phyloP scores from a whole-genome alignment of 2,329 filamentous ascomycete species.

The Scytalidium lignicola region DNA sequence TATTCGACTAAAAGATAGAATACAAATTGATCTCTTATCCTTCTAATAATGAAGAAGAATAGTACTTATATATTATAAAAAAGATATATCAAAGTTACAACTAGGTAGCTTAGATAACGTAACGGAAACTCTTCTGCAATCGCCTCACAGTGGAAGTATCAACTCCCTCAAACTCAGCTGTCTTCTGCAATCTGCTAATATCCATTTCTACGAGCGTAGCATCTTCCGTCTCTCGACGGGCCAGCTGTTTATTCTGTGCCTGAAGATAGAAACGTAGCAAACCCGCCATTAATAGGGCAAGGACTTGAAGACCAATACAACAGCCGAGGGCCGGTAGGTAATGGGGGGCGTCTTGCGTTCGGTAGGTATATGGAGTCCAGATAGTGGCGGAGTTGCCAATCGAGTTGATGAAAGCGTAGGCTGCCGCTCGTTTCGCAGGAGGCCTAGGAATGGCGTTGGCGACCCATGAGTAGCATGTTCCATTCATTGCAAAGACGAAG shows the following conservation, averaged over 20 bases:
- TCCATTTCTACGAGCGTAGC: neutral
- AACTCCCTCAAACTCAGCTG: neutral
- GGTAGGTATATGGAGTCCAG: slow-evolving; percentile 63
- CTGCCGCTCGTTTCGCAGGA: slow-evolving; percentile 15
- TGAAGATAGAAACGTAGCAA: neutral
- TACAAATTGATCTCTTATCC: too few species aligned
- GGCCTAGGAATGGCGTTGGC: slow-evolving; percentile 46
- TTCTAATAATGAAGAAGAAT: too few species aligned
- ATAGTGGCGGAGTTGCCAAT: slow-evolving; percentile 57
- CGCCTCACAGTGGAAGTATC: neutral
- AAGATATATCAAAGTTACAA: too few species aligned
- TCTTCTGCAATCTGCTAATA: neutral
- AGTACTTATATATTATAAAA: too few species aligned
- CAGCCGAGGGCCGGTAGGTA: slow-evolving; percentile 5
- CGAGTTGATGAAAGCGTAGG: slow-evolving; percentile 14
- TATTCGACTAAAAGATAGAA: too few species aligned
- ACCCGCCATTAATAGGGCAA: neutral
- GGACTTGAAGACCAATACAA: slow-evolving; percentile 1
- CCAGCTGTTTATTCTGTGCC: neutral
- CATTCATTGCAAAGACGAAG: neutral
- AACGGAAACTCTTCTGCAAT: neutral
- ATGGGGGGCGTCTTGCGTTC: slow-evolving; percentile 11
- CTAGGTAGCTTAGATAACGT: neutral
- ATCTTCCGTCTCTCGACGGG: neutral
- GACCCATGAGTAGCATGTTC: slow-evolving; percentile 44